A percentile compares a stretch with the other conserved stretches of the same genome.
These are phyloP conservation scores for Phytopythium montanum DNA, from an alignment of 352 stramenopile species.

Conservation along the genomic window DNA sequence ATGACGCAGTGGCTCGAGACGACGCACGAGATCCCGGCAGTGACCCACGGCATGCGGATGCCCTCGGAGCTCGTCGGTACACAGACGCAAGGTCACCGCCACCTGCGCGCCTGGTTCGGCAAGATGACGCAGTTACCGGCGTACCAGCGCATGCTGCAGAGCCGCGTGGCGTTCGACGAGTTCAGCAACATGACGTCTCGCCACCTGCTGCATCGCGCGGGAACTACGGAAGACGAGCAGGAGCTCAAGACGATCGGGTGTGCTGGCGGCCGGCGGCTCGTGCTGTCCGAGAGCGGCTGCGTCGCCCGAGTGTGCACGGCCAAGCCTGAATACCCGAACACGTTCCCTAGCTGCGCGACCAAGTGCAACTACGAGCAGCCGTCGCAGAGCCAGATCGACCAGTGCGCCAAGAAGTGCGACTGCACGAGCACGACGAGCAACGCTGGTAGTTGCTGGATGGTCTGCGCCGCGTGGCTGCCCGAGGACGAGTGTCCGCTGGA, in stretches of 20 bases:
- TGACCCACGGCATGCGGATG: constrained; percentile 21
- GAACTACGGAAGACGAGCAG: neutral
- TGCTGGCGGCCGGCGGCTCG: constrained; percentile 29
- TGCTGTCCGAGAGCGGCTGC: constrained; percentile 34
- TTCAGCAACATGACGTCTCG: constrained; percentile 7
- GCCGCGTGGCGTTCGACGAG: constrained; percentile 7
- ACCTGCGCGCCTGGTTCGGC: constrained; percentile 10
- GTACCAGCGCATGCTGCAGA: constrained; percentile 12
- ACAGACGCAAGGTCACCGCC: neutral
- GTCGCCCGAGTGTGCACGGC: constrained; percentile 25
- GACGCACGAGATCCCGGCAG: constrained; percentile 5
- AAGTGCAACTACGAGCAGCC: constrained; percentile 30
- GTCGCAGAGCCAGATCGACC: constrained; percentile 26
- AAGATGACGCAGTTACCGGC: constrained; percentile 15
- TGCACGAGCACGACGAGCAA: constrained; percentile 24
- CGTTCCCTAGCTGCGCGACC: constrained; percentile 28
- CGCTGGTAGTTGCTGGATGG: constrained; percentile 49
- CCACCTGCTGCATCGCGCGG: constrained; percentile 4
- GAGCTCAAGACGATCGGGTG: constrained; percentile 42
- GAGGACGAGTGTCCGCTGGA: constrained; percentile 25
- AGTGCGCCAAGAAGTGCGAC: constrained; percentile 43
- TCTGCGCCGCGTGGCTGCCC: constrained; percentile 29
- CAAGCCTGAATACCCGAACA: constrained; percentile 15
- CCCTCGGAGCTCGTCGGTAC: constrained; percentile 5
- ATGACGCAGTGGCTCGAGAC: constrained; percentile 14